Evolutionary conservation across 2,329 filamentous ascomycete species (phyloP).

Genomic region (Talaromyces atroroseus): DNA sequence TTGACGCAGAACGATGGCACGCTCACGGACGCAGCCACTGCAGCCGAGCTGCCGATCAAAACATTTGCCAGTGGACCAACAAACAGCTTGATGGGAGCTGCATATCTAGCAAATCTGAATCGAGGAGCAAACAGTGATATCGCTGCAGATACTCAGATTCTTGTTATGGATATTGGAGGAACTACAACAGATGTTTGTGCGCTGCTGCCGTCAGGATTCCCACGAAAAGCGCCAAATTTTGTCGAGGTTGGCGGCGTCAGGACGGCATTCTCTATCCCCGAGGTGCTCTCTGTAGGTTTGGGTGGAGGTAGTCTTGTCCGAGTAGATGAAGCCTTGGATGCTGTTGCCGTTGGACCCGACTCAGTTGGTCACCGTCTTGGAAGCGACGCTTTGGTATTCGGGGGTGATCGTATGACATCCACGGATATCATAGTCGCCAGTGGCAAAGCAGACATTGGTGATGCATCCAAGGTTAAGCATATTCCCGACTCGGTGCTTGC

Average conservation of each 20-base stretch:
- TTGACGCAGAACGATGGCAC: slow-evolving; percentile 62
- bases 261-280: slow-evolving; percentile 57
- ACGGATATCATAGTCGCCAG: slow-evolving; percentile 51
- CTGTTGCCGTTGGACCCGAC: slow-evolving; percentile 53
- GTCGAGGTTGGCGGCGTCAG: slow-evolving; percentile 58
- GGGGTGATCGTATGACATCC: slow-evolving; percentile 52
- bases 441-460: slow-evolving; percentile 21
- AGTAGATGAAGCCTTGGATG: slow-evolving; percentile 25
- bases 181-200: slow-evolving; percentile 62
- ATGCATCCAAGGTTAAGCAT: slow-evolving; percentile 17
- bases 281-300: slow-evolving; percentile 53
- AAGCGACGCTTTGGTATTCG: slow-evolving; percentile 52
- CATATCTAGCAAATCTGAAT: slow-evolving; percentile 46
- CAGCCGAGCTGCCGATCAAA: slow-evolving; percentile 53
- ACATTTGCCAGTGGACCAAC: slow-evolving; percentile 61
- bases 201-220: slow-evolving; percentile 57
- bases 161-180: slow-evolving; percentile 56
- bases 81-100: slow-evolving; percentile 59
- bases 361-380: slow-evolving; percentile 56
- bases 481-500: slow-evolving; percentile 18
- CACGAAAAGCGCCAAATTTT: slow-evolving; percentile 58
- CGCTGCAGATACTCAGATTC: slow-evolving; percentile 42
- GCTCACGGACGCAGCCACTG: slow-evolving; percentile 49
- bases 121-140: slow-evolving; percentile 12
- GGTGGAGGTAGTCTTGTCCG: slow-evolving; percentile 50